phyloP scores from a whole-genome alignment of 2,329 filamentous ascomycete genomes.

The Fusarium subtropicale region DNA sequence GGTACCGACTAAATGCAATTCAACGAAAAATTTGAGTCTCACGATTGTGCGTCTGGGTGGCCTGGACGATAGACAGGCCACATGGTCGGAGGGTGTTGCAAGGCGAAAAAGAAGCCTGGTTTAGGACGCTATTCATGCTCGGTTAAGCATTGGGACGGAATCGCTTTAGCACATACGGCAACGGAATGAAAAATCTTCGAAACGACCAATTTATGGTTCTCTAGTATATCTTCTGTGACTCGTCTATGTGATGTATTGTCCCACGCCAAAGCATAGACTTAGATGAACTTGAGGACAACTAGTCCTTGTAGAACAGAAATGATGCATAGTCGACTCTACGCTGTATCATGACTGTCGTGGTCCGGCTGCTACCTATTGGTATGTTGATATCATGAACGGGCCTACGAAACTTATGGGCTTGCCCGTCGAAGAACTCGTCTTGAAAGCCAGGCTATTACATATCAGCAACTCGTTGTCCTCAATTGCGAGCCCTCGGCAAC shows the following conservation, averaged over 20 bases:
- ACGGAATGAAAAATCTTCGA: conserved; percentile 55
- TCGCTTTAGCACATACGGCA: conserved; percentile 54
- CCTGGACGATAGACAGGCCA: conserved; percentile 53
- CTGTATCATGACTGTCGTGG: background rate
- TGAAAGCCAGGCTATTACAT: background rate
- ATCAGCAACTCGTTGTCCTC: background rate
- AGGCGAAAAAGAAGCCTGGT: conserved; percentile 51
- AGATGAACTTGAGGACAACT: background rate
- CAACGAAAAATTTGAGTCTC: conserved; percentile 51
- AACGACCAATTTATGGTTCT: conserved; percentile 42
- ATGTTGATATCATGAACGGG: background rate
- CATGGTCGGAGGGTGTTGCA: conserved; percentile 51
- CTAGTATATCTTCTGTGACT: conserved; percentile 5
- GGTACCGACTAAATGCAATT: conserved; percentile 57
- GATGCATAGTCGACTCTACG: background rate
- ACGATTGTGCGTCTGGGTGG: conserved; percentile 55
- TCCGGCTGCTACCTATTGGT: background rate
- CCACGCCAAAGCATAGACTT: background rate
- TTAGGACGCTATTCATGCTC: conserved; percentile 57
- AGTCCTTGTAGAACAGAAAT: background rate
- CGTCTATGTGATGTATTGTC: background rate
- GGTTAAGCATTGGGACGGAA: conserved; percentile 56
- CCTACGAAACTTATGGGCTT: background rate
- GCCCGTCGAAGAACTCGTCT: background rate
- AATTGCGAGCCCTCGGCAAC: background rate